These are phyloP conservation scores for Pseudogymnoascus sp. DNA, from an alignment of 2,329 filamentous ascomycete genomes.

Conservation along the genomic window DNA sequence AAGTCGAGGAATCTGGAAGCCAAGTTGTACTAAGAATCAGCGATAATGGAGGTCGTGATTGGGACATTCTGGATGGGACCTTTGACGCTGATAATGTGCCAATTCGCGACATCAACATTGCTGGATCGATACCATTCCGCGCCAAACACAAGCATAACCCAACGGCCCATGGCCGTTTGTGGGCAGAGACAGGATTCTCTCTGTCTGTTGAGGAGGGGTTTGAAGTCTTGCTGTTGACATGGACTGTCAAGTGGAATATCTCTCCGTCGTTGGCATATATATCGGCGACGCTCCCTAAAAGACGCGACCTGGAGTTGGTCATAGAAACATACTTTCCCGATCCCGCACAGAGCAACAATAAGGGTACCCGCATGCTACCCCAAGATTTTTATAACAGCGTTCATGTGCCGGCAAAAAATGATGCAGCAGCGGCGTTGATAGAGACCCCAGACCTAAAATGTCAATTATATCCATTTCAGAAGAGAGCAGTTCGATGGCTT, in stretches of 20 bases:
- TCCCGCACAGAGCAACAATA: constrained; percentile 9
- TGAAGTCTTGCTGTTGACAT: constrained; percentile 20
- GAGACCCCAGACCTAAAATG: constrained; percentile 40
- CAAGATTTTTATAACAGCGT: constrained; percentile 65
- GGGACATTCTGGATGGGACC: constrained; percentile 15
- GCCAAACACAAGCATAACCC: constrained; percentile 18
- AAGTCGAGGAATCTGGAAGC: not conserved
- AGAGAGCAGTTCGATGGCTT: constrained; percentile 63
- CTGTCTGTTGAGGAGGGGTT: constrained; percentile 16
- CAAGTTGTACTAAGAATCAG: not conserved
- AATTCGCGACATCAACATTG: constrained; percentile 20
- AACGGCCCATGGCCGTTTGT: constrained; percentile 22
- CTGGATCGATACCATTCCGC: constrained; percentile 19
- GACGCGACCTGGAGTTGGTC: constrained; percentile 21
- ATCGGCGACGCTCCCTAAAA: constrained; percentile 14
- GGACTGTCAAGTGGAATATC: constrained; percentile 26
- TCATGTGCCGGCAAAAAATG: constrained; percentile 48
- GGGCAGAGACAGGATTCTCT: constrained; percentile 22
- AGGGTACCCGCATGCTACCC: constrained; percentile 33
- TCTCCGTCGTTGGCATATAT: constrained; percentile 21
- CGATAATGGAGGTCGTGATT: not conserved
- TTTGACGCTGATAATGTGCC: constrained; percentile 14
- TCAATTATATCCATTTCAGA: constrained; percentile 64
- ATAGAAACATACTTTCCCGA: constrained; percentile 25
- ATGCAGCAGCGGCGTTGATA: constrained; percentile 33